Evolutionary conservation across 2,329 filamentous ascomycete species (phyloP).

Genomic region (Hypoxylon rubiginosum): DNA sequence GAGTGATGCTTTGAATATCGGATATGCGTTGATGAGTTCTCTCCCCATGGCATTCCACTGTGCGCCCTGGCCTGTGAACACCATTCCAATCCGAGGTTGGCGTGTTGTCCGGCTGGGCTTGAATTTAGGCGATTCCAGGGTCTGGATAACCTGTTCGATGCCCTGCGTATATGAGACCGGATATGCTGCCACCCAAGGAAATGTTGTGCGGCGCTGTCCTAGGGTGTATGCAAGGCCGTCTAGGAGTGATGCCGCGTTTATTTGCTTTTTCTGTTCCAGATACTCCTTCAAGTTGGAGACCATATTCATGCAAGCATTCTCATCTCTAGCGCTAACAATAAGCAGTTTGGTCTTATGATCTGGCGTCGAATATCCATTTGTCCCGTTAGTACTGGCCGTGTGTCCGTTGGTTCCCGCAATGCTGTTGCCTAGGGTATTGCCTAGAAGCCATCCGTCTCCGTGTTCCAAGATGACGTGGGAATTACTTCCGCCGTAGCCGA

Average conservation of each 20-base stretch:
- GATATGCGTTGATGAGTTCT: slow-evolving; percentile 32
- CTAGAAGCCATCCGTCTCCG: not conserved
- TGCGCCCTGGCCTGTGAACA: slow-evolving; percentile 50
- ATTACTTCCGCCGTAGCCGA: slow-evolving; percentile 68
- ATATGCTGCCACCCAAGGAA: not conserved
- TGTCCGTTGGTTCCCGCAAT: not conserved
- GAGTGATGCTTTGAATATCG: slow-evolving; percentile 11
- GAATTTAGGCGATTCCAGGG: not conserved
- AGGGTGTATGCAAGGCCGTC: not conserved
- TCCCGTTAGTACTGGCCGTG: not conserved
- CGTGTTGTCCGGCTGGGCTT: not conserved
- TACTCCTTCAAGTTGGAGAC: slow-evolving; percentile 7
- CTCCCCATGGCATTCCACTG: slow-evolving; percentile 45
- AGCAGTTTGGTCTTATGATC: slow-evolving; percentile 5
- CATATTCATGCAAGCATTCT: not conserved
- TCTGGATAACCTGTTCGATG: slow-evolving; percentile 1
- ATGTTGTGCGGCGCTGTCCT: not conserved
- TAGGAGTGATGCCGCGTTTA: not conserved
- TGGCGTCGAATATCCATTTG: not conserved
- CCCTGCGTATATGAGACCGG: not conserved
- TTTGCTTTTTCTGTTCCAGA: not conserved
- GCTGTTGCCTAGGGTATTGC: not conserved
- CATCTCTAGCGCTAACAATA: slow-evolving; percentile 31
- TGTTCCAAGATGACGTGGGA: slow-evolving; percentile 24
- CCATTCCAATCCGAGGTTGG: slow-evolving; percentile 35